Evolutionary conservation across 139 green algal genomes (phyloP).

Genomic region (Picochlorum costavermella): DNA sequence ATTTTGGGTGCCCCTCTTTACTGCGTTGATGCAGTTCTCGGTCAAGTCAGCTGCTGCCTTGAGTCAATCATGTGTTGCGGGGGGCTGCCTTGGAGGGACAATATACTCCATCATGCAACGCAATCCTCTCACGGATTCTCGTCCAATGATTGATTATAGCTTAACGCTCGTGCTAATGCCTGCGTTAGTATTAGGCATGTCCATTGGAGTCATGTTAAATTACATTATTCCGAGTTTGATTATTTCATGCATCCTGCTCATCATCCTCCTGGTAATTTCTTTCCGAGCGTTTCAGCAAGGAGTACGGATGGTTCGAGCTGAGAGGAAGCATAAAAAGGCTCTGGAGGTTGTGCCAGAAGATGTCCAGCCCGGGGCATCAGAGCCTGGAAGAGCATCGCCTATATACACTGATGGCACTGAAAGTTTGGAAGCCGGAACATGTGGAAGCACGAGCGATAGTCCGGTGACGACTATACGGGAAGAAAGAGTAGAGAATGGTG

Average conservation of each 20-base stretch:
- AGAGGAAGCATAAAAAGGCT: background rate
- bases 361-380: background rate
- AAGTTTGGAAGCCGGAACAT: background rate
- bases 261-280: slow-evolving; percentile 4
- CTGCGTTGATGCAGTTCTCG: slow-evolving; percentile 11
- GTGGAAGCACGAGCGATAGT: background rate
- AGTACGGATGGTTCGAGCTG: background rate
- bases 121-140: background rate
- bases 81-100: background rate
- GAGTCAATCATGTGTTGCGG: slow-evolving; percentile 4
- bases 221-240: slow-evolving; percentile 4
- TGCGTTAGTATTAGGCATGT: slow-evolving; percentile 8
- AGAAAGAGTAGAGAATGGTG: background rate
- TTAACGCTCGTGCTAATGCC: slow-evolving; percentile 4
- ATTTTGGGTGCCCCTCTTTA: slow-evolving; percentile 16
- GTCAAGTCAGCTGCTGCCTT: slow-evolving; percentile 9
- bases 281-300: slow-evolving; percentile 5
- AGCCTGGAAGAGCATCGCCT: too few relatives aligned
- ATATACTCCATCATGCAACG: background rate
- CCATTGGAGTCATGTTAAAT: slow-evolving; percentile 11
- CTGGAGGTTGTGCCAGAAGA: background rate
- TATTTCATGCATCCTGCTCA: slow-evolving; percentile 5
- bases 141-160: slow-evolving; percentile 7
- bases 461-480: background rate
- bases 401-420: too few relatives aligned